Conservation (phyloP, 208 protist genomes). For the Herpetomonas tarakana region DNA sequence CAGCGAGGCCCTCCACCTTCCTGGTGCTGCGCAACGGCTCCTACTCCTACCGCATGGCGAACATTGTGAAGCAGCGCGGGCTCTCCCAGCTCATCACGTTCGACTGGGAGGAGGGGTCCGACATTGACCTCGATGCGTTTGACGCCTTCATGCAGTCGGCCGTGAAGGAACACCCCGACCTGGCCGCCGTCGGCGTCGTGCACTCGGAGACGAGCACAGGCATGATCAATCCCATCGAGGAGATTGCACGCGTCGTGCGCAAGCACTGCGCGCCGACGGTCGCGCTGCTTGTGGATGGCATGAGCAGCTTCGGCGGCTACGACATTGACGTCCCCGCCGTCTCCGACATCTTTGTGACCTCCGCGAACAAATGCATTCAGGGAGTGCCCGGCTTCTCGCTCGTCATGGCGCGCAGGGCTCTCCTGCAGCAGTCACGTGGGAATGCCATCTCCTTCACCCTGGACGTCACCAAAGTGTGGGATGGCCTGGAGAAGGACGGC, state of each 20-base stretch:
- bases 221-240: constrained; percentile 56
- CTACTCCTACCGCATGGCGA: constrained; percentile 54
- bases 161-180: neutral
- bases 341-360: constrained; percentile 42
- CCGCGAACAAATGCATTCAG: constrained; percentile 73
- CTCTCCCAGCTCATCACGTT: constrained; percentile 13
- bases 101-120: constrained; percentile 31
- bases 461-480: constrained; percentile 39
- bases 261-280: constrained; percentile 24
- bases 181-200: constrained; percentile 51
- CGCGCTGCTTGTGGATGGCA: constrained; percentile 55
- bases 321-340: constrained; percentile 34
- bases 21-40: constrained; percentile 56
- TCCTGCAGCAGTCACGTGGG: constrained; percentile 28
- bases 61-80: constrained; percentile 40
- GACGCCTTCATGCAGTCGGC: constrained; percentile 11
- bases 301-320: constrained; percentile 64
- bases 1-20: constrained; percentile 14
- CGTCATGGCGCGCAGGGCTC: constrained; percentile 17
- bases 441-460: constrained; percentile 45
- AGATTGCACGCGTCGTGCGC: constrained; percentile 31
- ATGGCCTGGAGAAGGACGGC: constrained; percentile 35
- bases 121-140: constrained; percentile 25
- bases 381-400: constrained; percentile 63
- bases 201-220: constrained; percentile 71